Percentiles rank a stretch among this genome's conserved stretches.
Evolutionary conservation across 2,329 filamentous ascomycete genomes (phyloP).

Genomic region (Aureobasidium sp.): DNA sequence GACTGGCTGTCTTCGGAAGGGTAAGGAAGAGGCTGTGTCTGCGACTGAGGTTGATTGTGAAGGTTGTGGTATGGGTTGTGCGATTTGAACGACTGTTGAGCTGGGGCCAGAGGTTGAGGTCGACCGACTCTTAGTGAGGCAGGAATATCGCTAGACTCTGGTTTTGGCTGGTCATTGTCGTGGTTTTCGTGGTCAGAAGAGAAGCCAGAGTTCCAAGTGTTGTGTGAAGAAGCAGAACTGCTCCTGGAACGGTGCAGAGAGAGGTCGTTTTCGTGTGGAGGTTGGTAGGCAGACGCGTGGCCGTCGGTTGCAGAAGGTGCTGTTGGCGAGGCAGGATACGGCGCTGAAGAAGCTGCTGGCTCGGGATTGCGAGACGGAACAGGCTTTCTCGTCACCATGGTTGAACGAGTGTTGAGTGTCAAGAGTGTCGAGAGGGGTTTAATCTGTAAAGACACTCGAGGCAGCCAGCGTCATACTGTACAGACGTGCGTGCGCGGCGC

Average conservation of each 20-base stretch:
- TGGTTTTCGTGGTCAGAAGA: conserved; percentile 22
- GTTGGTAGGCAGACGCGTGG: conserved; percentile 2
- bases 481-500: background rate
- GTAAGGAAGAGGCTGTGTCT: conserved; percentile 23
- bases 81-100: conserved; percentile 26
- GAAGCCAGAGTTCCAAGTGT: conserved; percentile 26
- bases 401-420: background rate
- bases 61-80: conserved; percentile 35
- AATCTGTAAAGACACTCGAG: background rate
- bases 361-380: conserved; percentile 31
- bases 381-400: conserved; percentile 38
- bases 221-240: conserved; percentile 23
- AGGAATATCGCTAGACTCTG: conserved; percentile 12
- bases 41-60: conserved; percentile 29
- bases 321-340: conserved; percentile 37
- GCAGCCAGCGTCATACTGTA: background rate
- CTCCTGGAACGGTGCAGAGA: conserved; percentile 6
- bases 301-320: conserved; percentile 18
- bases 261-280: conserved; percentile 19
- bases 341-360: conserved; percentile 28
- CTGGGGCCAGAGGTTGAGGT: background rate
- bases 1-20: conserved; percentile 29
- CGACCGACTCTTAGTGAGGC: conserved; percentile 16
- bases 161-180: conserved; percentile 16
- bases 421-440: background rate